Evolutionary conservation across 1,284 basidiomycete species (phyloP), one percentile per base, ranked within the genome.

Genomic region (Sporisorium scitamineum): DNA sequence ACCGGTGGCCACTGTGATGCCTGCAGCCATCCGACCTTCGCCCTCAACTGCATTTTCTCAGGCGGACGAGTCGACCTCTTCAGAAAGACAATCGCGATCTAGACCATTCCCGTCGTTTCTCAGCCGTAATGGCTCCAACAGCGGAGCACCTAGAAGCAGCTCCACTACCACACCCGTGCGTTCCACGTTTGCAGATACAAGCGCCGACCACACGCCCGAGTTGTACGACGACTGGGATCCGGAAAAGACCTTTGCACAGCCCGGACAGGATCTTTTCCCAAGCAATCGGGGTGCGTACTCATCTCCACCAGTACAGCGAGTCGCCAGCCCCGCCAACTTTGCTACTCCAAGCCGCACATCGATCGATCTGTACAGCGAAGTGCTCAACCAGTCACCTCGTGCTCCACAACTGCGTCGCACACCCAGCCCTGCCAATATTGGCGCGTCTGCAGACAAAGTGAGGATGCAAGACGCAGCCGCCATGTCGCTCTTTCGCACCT

Each of bases 221-320:
- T 7, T 61, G 16, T 64, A 64, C 44, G 67, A 67, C 26, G 72
- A 75, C 27, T 75, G 72, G 72, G 67, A 67, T 52, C 72, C 72
- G 5, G 67, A 70, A 26, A 67, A 75, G 54, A 75, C 72, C 11
- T 75, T 75, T 45, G 72, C 72, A 0, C 67, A 70, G 32, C 72
- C 72, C 1, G 67, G 72, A 2, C 72, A 75, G 47, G 61, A 75
- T 47, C 59, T 75, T 18, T 60, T 63, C 22, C 67, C 72, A 4
- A 20, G 55, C 44, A 61, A 58, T 16, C 56, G 72, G 2, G 60
- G 53, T 16, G 50, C 32, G 2, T 54, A 63, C 24, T 54, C 56
- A 5, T 75, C 72, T 4, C 72, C 72, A 9, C 67, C 61, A 1
- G 45, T 50, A 10, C 58, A 74, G 37, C 47, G 55, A 13, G 45